Evolutionary conservation across 1,284 basidiomycete genomes (phyloP), one percentile per base, ranked within the genome.

Genomic region (Neonothopanus nambi): DNA sequence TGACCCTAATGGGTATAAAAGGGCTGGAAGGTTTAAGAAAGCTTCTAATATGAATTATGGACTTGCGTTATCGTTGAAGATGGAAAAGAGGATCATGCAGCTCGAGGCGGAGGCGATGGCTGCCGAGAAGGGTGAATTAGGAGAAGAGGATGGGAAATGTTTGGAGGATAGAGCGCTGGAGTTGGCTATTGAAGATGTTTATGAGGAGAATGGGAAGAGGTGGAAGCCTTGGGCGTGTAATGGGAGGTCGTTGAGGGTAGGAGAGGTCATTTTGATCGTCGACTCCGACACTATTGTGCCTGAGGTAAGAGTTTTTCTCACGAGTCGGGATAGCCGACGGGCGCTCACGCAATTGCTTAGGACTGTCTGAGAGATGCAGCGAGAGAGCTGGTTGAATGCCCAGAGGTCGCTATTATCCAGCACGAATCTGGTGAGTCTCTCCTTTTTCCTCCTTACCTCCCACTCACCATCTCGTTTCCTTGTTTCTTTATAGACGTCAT

Each of bases 21-120:
- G 93, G 50, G 87, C 89, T n/a, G 93, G 93, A 56, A 83, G 90
- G 26, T 94, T 93, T 78, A 93, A 94, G 78, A 94, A 94, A 70
- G 91, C 90, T 0, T 87, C 84, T 0, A 94, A 95, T 70, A 90
- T 94, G 87, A 95, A 95, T 70, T 93, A 91, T 66, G 90, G 80
- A 2, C 80, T 91, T 28, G 74, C 76, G 48, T 75, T 93, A 5
- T 90, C 87, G 15, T 70, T 93, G 39, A 80, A 81, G 57, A 78
- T 90, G 62, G 91, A 95, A 70, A 82, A 83, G 65, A 81, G 90
- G 61, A 80, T 93, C 47, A 64, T 71, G 18, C 69, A 61, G 11
- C 71, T 87, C 21, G 78, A 84, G 53, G 74, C 73, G 5, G 67
- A 64, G 12, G 41, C 30, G 2, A 7, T 18, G 8, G 51, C 26